Conservation (phyloP, 176 grass and related monocot species). For the Aegilops sharonensis region DNA sequence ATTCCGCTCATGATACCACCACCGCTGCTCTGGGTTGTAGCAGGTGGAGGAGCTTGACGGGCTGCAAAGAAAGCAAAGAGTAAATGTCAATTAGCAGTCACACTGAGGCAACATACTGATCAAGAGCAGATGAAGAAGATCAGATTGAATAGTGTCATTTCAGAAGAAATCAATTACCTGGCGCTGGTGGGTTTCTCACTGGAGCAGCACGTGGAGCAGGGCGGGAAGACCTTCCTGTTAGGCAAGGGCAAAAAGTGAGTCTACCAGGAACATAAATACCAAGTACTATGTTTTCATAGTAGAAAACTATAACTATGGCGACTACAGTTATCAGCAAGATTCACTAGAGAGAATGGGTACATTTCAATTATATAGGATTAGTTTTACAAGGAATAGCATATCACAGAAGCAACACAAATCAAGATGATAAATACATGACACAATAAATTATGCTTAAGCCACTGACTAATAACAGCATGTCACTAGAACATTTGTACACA, state of each 20-base stretch:
- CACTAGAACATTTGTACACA: not conserved
- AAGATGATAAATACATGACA: not conserved
- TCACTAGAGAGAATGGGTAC: not conserved
- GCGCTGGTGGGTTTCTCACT: conserved; percentile 66
- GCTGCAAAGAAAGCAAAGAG: conserved; percentile 27
- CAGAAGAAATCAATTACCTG: conserved; percentile 31
- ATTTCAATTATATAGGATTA: not conserved
- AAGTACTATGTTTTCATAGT: not conserved
- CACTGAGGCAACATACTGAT: no score
- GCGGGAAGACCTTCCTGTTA: conserved; percentile 69
- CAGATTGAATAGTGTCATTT: not conserved
- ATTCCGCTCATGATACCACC: conserved; percentile 71
- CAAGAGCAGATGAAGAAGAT: not conserved
- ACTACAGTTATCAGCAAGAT: not conserved
- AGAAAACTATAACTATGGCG: not conserved
- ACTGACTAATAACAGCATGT: not conserved
- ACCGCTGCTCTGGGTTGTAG: conserved; percentile 50
- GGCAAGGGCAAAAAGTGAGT: not conserved
- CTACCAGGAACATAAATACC: not conserved
- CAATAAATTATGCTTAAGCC: not conserved
- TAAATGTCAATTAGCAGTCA: not conserved
- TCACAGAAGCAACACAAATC: not conserved
- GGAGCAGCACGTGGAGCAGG: conserved; percentile 70
- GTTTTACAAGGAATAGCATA: not conserved
- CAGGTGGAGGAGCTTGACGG: conserved; percentile 62